Evolutionary conservation across 768 basidiomycete genomes (phyloP).

Genomic region (Suillus weaverae): DNA sequence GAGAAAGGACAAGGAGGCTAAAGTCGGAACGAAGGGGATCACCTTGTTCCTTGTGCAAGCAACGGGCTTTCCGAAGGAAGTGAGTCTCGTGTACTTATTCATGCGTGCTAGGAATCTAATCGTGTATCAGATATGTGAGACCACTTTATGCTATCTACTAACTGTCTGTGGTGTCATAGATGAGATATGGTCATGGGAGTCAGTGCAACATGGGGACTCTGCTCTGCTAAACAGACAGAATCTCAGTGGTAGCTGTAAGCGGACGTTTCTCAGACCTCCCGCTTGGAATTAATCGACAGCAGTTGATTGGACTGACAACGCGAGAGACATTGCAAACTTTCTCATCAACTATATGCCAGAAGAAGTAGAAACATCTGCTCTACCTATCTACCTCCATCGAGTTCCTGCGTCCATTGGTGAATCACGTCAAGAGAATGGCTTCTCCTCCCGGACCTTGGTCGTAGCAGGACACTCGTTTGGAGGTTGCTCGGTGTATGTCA

Average conservation of each 20-base stretch:
- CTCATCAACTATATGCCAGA: slow-evolving; percentile 66
- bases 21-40: slow-evolving; percentile 39
- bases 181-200: slow-evolving; percentile 83
- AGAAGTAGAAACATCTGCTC: slow-evolving; percentile 23
- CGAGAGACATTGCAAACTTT: slow-evolving; percentile 79
- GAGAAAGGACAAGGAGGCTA: slow-evolving; percentile 17
- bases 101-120: background rate
- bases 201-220: slow-evolving; percentile 85
- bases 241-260: slow-evolving; percentile 61
- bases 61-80: slow-evolving; percentile 88
- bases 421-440: slow-evolving; percentile 47
- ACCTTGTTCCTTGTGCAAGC: slow-evolving; percentile 83
- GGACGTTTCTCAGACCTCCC: background rate
- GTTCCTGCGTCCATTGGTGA: slow-evolving; percentile 43
- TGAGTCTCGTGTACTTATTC: slow-evolving; percentile 24
- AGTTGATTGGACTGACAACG: slow-evolving; percentile 81
- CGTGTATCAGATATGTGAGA: slow-evolving; percentile 71
- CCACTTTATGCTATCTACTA: slow-evolving; percentile 55
- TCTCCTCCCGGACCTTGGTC: slow-evolving; percentile 52
- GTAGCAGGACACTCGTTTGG: slow-evolving; percentile 85
- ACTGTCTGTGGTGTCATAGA: slow-evolving; percentile 46
- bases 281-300: background rate
- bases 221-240: slow-evolving; percentile 62
- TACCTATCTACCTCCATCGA: slow-evolving; percentile 56
- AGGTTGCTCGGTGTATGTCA: slow-evolving; percentile 69